These are phyloP conservation scores for Trametes cubensis DNA, from an alignment of 768 basidiomycete species.

Conservation along the genomic window DNA sequence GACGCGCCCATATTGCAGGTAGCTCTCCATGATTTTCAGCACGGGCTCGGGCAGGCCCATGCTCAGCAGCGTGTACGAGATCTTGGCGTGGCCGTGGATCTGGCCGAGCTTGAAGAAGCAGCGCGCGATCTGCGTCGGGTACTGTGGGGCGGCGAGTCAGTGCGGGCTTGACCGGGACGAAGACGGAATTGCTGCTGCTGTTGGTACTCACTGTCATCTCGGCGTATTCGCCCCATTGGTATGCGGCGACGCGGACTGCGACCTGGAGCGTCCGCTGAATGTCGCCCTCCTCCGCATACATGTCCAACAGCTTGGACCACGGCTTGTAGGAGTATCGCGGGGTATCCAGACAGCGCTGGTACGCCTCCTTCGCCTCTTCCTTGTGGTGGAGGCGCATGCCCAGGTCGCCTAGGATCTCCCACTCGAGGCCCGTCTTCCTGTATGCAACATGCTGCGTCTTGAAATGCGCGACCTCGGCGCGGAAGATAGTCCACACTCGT, in stretches of 20 bases:
- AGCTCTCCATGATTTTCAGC: slow-evolving; percentile 90
- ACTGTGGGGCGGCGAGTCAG: slow-evolving; percentile 46
- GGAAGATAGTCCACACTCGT: slow-evolving; percentile 98
- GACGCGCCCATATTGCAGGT: slow-evolving; percentile 81
- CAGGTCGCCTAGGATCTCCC: slow-evolving; percentile 97
- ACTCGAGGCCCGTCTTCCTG: slow-evolving; percentile 94
- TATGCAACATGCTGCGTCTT: slow-evolving; percentile 98
- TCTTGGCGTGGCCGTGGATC: slow-evolving; percentile 92
- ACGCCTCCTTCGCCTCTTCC: slow-evolving; percentile 98
- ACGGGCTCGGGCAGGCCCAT: slow-evolving; percentile 93
- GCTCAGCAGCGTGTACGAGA: slow-evolving; percentile 88
- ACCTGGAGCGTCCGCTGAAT: slow-evolving; percentile 89
- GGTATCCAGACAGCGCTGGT: slow-evolving; percentile 89
- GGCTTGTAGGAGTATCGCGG: slow-evolving; percentile 88
- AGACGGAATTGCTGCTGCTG: background rate
- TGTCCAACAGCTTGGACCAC: slow-evolving; percentile 91
- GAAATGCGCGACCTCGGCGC: slow-evolving; percentile 98
- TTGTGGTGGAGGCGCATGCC: slow-evolving; percentile 94
- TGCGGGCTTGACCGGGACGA: background rate
- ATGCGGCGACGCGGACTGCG: slow-evolving; percentile 90
- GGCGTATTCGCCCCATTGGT: slow-evolving; percentile 87
- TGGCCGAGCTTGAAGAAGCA: slow-evolving; percentile 93
- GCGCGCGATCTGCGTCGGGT: slow-evolving; percentile 87
- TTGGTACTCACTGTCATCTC: slow-evolving; percentile 75
- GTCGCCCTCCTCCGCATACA: slow-evolving; percentile 96